Conservation (phyloP, 371 early-diverging fungal species). For the Zopfochytrium polystomum region DNA sequence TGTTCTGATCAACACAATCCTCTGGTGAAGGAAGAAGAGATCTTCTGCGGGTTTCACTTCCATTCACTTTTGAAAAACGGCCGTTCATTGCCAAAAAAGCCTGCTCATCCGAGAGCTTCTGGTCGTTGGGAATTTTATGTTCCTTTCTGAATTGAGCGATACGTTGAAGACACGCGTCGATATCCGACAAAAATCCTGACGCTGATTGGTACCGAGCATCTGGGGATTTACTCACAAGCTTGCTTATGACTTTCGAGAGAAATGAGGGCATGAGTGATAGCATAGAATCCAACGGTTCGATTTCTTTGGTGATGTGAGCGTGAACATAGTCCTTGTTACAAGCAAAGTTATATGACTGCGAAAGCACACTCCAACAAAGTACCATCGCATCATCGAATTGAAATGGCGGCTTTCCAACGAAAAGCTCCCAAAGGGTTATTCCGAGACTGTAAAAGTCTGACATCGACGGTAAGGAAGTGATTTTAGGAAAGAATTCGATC, state of each 20-base stretch:
- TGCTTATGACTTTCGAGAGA: conserved; percentile 33
- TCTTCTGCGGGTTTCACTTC: too few relatives aligned
- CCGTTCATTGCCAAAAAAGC: too few relatives aligned
- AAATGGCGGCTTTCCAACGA: conserved; percentile 40
- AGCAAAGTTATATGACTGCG: background rate
- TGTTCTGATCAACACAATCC: too few relatives aligned
- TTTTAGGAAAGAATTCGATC: background rate
- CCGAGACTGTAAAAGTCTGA: conserved; percentile 50
- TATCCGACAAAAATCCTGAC: conserved; percentile 35
- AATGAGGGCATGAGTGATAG: conserved; percentile 34
- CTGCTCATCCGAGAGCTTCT: conserved; percentile 24
- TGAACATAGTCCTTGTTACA: conserved; percentile 47
- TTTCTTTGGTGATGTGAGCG: conserved; percentile 43
- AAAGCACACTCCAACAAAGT: background rate
- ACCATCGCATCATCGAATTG: conserved; percentile 39
- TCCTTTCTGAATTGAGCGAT: conserved; percentile 22
- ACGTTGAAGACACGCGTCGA: conserved; percentile 15
- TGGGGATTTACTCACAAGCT: conserved; percentile 42
- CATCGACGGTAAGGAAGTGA: background rate
- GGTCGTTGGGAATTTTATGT: background rate
- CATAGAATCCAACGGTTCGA: conserved; percentile 24
- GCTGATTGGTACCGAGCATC: conserved; percentile 46
- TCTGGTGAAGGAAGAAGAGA: too few relatives aligned
- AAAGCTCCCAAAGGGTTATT: conserved; percentile 46
- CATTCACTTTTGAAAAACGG: too few relatives aligned